Conservation (phyloP, 2,329 filamentous ascomycete species). For the Penicillium griseofulvum region DNA sequence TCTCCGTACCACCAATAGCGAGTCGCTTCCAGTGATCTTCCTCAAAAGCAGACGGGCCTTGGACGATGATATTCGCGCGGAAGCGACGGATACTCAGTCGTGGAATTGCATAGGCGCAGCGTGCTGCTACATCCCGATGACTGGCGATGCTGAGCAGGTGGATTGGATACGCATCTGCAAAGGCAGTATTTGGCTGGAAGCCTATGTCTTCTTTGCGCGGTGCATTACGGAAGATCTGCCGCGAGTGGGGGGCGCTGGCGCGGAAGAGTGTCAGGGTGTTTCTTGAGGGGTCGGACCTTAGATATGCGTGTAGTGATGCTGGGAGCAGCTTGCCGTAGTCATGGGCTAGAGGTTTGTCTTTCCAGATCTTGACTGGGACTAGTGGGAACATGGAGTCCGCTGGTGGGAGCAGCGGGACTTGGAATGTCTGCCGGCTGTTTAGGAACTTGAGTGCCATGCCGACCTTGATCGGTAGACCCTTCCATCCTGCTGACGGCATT, state of each 20-base stretch:
- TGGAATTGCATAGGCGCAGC: constrained; percentile 40
- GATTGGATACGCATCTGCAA: constrained; percentile 60
- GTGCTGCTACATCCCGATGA: constrained; percentile 50
- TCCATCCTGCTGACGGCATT: constrained; percentile 8
- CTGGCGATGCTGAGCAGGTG: constrained; percentile 57
- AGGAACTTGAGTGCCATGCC: constrained; percentile 32
- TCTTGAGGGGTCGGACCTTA: constrained; percentile 27
- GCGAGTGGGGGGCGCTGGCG: constrained; percentile 43
- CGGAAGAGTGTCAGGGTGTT: constrained; percentile 54
- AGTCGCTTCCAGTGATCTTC: constrained; percentile 60
- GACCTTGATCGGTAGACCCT: constrained; percentile 21
- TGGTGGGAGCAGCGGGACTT: constrained; percentile 54
- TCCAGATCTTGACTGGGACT: constrained; percentile 55
- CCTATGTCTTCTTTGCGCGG: constrained; percentile 52
- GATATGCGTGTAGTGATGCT: constrained; percentile 49
- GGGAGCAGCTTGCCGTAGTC: constrained; percentile 45
- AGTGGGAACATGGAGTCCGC: constrained; percentile 47
- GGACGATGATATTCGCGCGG: constrained; percentile 57
- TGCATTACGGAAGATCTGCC: constrained; percentile 55
- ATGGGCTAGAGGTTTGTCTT: constrained; percentile 48
- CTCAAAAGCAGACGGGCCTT: constrained; percentile 52
- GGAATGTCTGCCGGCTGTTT: constrained; percentile 46
- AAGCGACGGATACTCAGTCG: constrained; percentile 54
- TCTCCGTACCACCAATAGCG: constrained; percentile 37
- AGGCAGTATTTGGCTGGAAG: constrained; percentile 54